Percentiles rank a stretch among this genome's conserved stretches.
Conservation (phyloP, 2,329 filamentous ascomycete species). For the Cladophialophora immunda region DNA sequence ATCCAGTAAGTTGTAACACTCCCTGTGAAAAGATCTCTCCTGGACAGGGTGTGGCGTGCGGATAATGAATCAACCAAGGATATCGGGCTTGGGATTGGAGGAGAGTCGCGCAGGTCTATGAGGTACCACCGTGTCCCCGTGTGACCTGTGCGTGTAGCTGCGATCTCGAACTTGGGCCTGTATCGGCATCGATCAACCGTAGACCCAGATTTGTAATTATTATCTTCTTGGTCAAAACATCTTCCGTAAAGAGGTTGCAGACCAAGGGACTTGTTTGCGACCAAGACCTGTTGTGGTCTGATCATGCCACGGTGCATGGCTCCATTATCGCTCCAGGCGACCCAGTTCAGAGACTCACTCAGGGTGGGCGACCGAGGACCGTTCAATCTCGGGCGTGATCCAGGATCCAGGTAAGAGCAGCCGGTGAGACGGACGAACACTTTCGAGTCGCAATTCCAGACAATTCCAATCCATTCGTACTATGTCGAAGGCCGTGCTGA, state of each 20-base stretch:
- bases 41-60: not conserved
- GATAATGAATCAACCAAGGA: conserved; percentile 3
- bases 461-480: not conserved
- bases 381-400: not conserved
- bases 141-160: not conserved
- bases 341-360: not conserved
- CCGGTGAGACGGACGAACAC: not conserved
- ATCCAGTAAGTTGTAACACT: not conserved
- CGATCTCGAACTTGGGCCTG: not conserved
- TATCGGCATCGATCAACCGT: not conserved
- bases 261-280: not conserved
- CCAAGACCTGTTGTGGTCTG: not conserved
- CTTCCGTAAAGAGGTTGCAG: not conserved
- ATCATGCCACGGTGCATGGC: not conserved
- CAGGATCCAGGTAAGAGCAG: not conserved
- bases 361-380: not conserved
- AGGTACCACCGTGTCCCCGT: not conserved
- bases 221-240: not conserved
- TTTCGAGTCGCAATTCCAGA: not conserved
- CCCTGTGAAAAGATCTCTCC: not conserved
- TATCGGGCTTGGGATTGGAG: not conserved
- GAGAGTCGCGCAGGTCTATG: not conserved
- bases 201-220: not conserved
- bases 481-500: not conserved
- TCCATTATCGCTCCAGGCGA: not conserved